These are phyloP conservation scores for Colletotrichum viniferum DNA, from an alignment of 2,329 filamentous ascomycete species.

Conservation along the genomic window DNA sequence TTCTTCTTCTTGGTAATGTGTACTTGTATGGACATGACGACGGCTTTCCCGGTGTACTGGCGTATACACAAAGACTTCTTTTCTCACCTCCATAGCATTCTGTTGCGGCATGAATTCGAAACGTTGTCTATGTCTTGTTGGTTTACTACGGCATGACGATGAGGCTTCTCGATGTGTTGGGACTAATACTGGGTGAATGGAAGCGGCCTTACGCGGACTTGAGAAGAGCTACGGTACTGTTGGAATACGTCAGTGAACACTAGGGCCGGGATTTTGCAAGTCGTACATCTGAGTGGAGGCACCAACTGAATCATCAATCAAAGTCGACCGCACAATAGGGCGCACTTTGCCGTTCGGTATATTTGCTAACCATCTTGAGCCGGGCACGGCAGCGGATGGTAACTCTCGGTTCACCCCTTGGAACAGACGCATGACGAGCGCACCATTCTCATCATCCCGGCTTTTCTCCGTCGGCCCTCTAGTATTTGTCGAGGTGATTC, in stretches of 20 bases:
- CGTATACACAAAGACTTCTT: conserved; percentile 9
- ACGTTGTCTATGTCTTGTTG: neutral
- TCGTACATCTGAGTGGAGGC: neutral
- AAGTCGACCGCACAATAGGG: neutral
- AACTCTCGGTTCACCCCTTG: neutral
- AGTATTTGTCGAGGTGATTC: neutral
- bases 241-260: neutral
- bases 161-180: neutral
- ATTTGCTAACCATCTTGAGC: too few relatives aligned
- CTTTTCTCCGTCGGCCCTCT: neutral
- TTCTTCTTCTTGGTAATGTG: conserved; percentile 5
- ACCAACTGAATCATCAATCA: neutral
- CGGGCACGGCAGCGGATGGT: neutral
- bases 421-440: neutral
- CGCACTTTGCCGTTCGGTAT: too few relatives aligned
- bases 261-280: neutral
- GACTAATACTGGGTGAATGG: neutral
- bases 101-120: neutral
- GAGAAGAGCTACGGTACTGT: neutral
- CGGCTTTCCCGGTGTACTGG: conserved; percentile 14
- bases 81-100: neutral
- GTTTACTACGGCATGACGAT: neutral
- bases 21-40: conserved; percentile 19
- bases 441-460: neutral
- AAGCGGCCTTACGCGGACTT: neutral